A percentile compares a stretch with the other conserved stretches of the same genome.
Evolutionary conservation across 805 yeast species (phyloP).

Genomic region (Ogataea henricii): DNA sequence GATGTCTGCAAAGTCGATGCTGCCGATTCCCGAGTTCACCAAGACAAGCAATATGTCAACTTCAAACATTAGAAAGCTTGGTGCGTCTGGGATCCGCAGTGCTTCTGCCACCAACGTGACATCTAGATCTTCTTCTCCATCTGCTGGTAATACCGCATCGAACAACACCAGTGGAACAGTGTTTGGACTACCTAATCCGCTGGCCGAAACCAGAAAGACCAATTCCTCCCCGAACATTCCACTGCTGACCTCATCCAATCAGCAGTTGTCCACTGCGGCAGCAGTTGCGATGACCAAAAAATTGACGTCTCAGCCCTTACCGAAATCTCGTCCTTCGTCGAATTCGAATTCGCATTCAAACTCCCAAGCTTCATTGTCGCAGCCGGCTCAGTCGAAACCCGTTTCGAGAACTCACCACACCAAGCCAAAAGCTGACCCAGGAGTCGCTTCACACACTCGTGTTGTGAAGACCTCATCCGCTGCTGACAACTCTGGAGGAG

Average conservation of each 20-base stretch:
- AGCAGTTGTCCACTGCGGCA: conserved; percentile 24
- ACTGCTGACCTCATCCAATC: conserved; percentile 11
- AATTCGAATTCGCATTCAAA: neutral
- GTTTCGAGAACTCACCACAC: neutral
- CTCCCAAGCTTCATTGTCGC: neutral
- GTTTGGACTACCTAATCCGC: conserved; percentile 26
- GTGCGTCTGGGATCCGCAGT: conserved; percentile 10
- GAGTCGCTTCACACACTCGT: neutral
- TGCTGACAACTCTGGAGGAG: neutral
- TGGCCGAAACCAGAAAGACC: conserved; percentile 15
- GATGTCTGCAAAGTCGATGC: conserved; percentile 76
- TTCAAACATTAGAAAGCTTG: conserved; percentile 9
- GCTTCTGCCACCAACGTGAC: conserved; percentile 14
- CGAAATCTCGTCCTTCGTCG: conserved; percentile 11
- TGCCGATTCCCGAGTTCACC: conserved; percentile 61
- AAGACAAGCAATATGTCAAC: conserved; percentile 24
- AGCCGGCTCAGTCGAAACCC: neutral
- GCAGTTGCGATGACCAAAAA: conserved; percentile 26
- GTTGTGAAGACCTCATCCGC: neutral
- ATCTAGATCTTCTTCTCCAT: conserved; percentile 4
- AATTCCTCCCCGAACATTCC: conserved; percentile 24
- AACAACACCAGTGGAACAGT: conserved; percentile 15
- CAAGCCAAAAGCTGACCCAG: neutral
- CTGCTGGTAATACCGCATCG: conserved; percentile 7
- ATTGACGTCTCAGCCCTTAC: conserved; percentile 14